Base-by-base conservation (phyloP, 1,139 yeast genomes). In the Saccharomyces hybrid region DNA sequence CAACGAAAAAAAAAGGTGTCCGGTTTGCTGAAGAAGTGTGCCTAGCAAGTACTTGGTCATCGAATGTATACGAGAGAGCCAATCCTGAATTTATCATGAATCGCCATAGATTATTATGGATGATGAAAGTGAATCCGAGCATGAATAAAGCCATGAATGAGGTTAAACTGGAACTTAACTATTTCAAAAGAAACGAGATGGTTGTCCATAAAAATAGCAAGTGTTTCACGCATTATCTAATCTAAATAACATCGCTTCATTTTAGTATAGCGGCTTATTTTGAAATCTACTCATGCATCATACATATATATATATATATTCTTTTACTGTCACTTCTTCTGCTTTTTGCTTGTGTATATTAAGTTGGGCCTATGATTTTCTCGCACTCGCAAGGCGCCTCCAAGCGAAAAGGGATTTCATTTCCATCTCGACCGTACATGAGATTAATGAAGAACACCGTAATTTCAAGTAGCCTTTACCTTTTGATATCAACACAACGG, bases 121-220 rank as follows among this genome's bases (percentile, higher is more conserved):
- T 50, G 47, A 50, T 16, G 49, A 50, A 29, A 31, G 42, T 29
- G 27, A 42, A 38, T 12, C 49, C 52, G n/a, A 48, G 42, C 44
- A 52, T 42, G 14, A 48, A 50, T n/a, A 48, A 34, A 3, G 48
- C 42, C 21, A 52, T 48, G 49, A 38, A 47, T 28, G 57, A 57
- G 42, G 60, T 67, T 7, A 66, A 67, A 54, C 44, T 52, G 29
- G 69, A 67, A 53, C 54, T 68, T n/a, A 68, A 68, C 53, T 63
- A 62, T 47, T 68, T 52, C 51, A 68, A 68, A 53, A 62, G 58
- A 50, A 57, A 54, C 19, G 71, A 68, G 52, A 68, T 68, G 72
- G 54, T 55, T 19, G 67, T 68, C 27, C 71, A 68, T 55, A 58
- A 57, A 4, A 67, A 63, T 8, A 67, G 71, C 48, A 55, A 58